phyloP scores from a whole-genome alignment of 768 basidiomycete genomes.

The Austroboletus festivus region DNA sequence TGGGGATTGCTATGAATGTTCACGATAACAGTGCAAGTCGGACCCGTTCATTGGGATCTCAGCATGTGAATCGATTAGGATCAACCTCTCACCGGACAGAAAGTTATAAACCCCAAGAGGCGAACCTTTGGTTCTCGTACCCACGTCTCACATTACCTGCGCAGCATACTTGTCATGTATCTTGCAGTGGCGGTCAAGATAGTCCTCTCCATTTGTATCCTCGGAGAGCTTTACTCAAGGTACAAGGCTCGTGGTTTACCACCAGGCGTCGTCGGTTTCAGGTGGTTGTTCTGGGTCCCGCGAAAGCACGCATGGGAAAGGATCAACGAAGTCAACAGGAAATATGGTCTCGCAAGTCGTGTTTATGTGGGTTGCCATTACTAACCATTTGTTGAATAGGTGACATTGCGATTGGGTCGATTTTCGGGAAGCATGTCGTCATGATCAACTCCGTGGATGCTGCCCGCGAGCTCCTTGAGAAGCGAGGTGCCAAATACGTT shows the following conservation, averaged over 20 bases:
- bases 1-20: no score
- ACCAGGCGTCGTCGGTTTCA: constrained; percentile 4
- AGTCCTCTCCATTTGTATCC: no score
- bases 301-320: constrained; percentile 2
- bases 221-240: not conserved
- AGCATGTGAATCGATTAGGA: no score
- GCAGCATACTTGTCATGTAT: no score
- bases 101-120: no score
- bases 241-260: constrained; percentile 1
- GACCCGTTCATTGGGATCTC: no score
- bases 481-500: constrained; percentile 41
- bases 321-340: not conserved
- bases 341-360: constrained; percentile 2
- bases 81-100: no score
- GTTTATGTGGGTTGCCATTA: not conserved
- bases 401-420: constrained; percentile 6
- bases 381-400: not conserved
- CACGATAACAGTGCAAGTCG: no score
- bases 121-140: no score
- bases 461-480: constrained; percentile 43
- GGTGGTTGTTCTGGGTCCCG: constrained; percentile 3
- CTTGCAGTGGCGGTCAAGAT: no score
- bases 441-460: constrained; percentile 40
- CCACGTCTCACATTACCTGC: no score
- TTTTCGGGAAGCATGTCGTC: constrained; percentile 34